phyloP scores from a whole-genome alignment of 1,284 basidiomycete genomes.

The Spongispora temasekensis region DNA sequence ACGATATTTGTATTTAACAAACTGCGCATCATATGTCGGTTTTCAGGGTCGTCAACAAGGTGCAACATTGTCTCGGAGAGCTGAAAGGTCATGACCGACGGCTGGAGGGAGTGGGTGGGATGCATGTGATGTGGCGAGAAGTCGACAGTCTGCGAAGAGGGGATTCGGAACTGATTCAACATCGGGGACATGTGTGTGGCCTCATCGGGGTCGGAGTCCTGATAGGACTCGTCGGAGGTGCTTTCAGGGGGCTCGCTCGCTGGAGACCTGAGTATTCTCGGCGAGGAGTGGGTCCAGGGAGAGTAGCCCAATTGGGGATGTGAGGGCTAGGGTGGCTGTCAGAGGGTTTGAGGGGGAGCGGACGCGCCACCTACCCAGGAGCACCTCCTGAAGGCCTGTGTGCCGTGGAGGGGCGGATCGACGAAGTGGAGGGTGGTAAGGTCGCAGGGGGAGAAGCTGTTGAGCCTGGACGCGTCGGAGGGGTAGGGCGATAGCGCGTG shows the following conservation, averaged over 20 bases:
- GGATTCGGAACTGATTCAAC: constrained; percentile 36
- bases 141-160: constrained; percentile 13
- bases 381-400: constrained; percentile 22
- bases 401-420: constrained; percentile 13
- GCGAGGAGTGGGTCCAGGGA: constrained; percentile 18
- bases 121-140: constrained; percentile 6
- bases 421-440: constrained; percentile 13
- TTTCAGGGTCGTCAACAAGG: constrained; percentile 34
- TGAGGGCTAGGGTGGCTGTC: constrained; percentile 23
- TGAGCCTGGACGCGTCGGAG: constrained; percentile 16
- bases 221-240: constrained; percentile 35
- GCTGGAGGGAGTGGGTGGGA: constrained; percentile 21
- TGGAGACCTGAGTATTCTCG: constrained; percentile 25
- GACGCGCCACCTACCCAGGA: constrained; percentile 26
- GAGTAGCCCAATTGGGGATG: constrained; percentile 17
- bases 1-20: constrained; percentile 18
- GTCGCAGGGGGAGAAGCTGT: constrained; percentile 11
- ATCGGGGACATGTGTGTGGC: constrained; percentile 33
- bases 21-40: constrained; percentile 19
- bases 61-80: constrained; percentile 28
- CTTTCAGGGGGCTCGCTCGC: constrained; percentile 35
- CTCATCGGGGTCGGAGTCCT: constrained; percentile 36
- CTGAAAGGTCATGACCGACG: constrained; percentile 35
- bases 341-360: constrained; percentile 11
- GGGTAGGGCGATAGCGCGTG: constrained; percentile 18